phyloP scores from a whole-genome alignment of 2,329 filamentous ascomycete genomes.

The Phialophora verrucosa region DNA sequence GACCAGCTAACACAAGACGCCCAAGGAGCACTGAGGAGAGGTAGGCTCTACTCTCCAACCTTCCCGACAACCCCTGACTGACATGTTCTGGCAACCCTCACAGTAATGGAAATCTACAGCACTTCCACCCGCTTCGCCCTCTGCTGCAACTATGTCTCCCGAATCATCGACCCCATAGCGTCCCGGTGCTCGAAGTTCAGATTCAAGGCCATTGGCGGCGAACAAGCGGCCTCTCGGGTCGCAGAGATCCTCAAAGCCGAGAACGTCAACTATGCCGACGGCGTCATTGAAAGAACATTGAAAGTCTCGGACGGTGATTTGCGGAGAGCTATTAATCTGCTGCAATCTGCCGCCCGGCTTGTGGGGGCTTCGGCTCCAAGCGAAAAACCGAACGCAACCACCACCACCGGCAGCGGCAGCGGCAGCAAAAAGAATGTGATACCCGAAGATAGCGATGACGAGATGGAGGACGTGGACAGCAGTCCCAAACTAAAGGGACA shows the following conservation, averaged over 20 bases:
- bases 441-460: slow-evolving; percentile 61
- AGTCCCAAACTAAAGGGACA: slow-evolving; percentile 44
- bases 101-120: slow-evolving; percentile 98
- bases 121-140: slow-evolving; percentile 97
- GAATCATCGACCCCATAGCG: slow-evolving; percentile 95
- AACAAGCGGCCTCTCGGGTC: slow-evolving; percentile 78
- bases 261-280: slow-evolving; percentile 74
- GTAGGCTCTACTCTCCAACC: not conserved
- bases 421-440: slow-evolving; percentile 50
- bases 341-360: slow-evolving; percentile 91
- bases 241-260: slow-evolving; percentile 83
- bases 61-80: not conserved
- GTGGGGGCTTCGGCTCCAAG: slow-evolving; percentile 66
- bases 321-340: slow-evolving; percentile 91
- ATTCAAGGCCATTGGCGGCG: slow-evolving; percentile 93
- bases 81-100: not conserved
- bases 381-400: slow-evolving; percentile 41
- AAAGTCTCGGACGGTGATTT: slow-evolving; percentile 91
- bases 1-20: slow-evolving; percentile 98
- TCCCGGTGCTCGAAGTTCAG: slow-evolving; percentile 93
- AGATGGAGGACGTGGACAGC: slow-evolving; percentile 61
- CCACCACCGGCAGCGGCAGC: slow-evolving; percentile 27
- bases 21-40: slow-evolving; percentile 76
- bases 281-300: slow-evolving; percentile 82
- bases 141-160: slow-evolving; percentile 97